These are phyloP conservation scores for Yamadazyma phyllophila DNA, from an alignment of 805 yeast genomes.

Conservation along the genomic window DNA sequence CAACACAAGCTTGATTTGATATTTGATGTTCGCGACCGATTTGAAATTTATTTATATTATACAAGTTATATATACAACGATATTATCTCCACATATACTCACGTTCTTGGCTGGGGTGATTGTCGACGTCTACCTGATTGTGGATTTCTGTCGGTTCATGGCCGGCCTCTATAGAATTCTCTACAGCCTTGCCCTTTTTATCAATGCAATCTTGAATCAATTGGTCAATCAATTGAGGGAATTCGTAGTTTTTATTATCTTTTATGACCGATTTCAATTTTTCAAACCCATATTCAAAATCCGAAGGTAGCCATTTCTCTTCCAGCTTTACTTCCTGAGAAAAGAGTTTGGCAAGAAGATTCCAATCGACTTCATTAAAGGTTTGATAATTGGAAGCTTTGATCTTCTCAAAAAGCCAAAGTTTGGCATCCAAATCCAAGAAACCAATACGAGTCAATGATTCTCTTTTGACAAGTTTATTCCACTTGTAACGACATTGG, in stretches of 20 bases:
- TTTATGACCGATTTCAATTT: conserved; percentile 52
- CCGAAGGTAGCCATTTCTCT: conserved; percentile 54
- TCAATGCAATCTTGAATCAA: conserved; percentile 12
- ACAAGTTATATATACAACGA: background rate
- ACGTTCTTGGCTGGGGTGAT: background rate
- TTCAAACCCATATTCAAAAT: conserved; percentile 61
- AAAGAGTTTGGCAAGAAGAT: conserved; percentile 26
- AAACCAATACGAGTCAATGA: conserved; percentile 27
- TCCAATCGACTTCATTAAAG: conserved; percentile 35
- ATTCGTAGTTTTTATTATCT: conserved; percentile 27
- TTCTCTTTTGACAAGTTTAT: conserved; percentile 67
- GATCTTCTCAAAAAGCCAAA: conserved; percentile 37
- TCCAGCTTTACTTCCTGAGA: conserved; percentile 19
- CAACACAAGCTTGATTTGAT: background rate
- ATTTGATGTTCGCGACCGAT: background rate
- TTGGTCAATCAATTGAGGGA: conserved; percentile 16
- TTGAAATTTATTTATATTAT: background rate
- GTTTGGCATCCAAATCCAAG: conserved; percentile 32
- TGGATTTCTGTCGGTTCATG: background rate
- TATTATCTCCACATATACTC: conserved; percentile 8
- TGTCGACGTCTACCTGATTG: background rate
- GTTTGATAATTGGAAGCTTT: conserved; percentile 24
- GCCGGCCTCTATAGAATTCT: background rate
- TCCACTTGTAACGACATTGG: conserved; percentile 96
- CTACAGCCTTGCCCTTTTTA: background rate